Evolutionary conservation across 129 eudicot species (phyloP).

Genomic region (Erigeron canadensis): DNA sequence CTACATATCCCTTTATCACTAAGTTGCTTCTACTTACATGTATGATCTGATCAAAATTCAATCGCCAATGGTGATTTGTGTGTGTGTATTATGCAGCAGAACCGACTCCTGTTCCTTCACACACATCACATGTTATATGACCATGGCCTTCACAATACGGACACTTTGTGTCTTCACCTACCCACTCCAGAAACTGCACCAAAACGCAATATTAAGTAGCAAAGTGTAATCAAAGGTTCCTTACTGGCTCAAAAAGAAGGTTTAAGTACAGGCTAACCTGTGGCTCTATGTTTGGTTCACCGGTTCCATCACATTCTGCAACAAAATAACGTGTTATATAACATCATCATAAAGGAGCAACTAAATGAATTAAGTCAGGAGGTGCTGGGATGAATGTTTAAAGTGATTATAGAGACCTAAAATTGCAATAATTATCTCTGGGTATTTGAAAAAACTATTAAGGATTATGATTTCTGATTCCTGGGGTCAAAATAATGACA

Average conservation of each 20-base stretch:
- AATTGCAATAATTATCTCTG: background rate
- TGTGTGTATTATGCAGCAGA: slow-evolving; percentile 4
- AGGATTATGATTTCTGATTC: background rate
- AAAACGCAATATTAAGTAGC: slow-evolving; percentile 13
- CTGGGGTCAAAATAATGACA: background rate
- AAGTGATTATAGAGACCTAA: background rate
- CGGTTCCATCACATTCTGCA: slow-evolving; percentile 98
- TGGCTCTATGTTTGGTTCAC: slow-evolving; percentile 85
- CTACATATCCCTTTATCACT: slow-evolving; percentile 9
- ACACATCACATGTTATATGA: slow-evolving; percentile 53
- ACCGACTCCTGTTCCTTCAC: slow-evolving; percentile 52
- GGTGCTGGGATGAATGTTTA: slow-evolving; percentile 6
- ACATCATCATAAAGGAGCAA: background rate
- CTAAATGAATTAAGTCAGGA: background rate
- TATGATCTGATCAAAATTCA: background rate
- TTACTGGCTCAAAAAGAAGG: background rate
- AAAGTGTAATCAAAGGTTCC: background rate
- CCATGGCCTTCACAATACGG: slow-evolving; percentile 85
- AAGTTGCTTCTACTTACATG: slow-evolving; percentile 24
- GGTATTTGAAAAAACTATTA: background rate
- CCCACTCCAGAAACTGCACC: slow-evolving; percentile 92
- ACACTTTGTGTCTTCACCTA: slow-evolving; percentile 82
- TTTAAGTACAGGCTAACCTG: slow-evolving; percentile 56
- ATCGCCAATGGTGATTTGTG: slow-evolving; percentile 5
- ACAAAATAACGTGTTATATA: slow-evolving; percentile 22